Evolutionary conservation across 2,329 filamentous ascomycete species (phyloP).

Genomic region (Aspergillus vadensis): DNA sequence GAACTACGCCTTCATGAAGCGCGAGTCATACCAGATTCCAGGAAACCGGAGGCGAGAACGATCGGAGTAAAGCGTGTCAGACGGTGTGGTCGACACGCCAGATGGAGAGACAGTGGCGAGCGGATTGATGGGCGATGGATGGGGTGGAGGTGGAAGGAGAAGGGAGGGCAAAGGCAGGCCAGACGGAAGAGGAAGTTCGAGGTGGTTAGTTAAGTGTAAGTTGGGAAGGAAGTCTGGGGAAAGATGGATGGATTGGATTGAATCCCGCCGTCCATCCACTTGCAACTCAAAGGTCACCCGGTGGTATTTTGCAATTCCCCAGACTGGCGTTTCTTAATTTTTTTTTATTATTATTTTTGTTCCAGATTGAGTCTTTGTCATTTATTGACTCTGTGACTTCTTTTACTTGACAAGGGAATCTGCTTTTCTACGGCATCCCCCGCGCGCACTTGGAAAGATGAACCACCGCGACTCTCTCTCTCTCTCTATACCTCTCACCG

Average conservation of each 20-base stretch:
- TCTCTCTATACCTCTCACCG: too few species aligned
- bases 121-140: slow-evolving; percentile 26
- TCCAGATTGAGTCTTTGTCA: too few species aligned
- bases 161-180: slow-evolving; percentile 13
- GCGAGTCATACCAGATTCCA: slow-evolving; percentile 21
- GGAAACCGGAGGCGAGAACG: slow-evolving; percentile 13
- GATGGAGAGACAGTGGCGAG: slow-evolving; percentile 7
- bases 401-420: too few species aligned
- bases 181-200: neutral
- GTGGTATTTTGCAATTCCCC: too few species aligned
- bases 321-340: too few species aligned
- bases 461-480: too few species aligned
- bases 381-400: too few species aligned
- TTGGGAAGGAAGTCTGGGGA: neutral
- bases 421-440: too few species aligned
- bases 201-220: neutral
- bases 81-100: slow-evolving; percentile 11
- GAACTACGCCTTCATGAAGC: slow-evolving; percentile 44
- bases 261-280: neutral
- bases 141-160: slow-evolving; percentile 26
- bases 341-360: too few species aligned
- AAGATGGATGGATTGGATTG: neutral
- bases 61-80: slow-evolving; percentile 1
- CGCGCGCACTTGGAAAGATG: too few species aligned
- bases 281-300: too few species aligned